Base-by-base conservation (phyloP, 2,329 filamentous ascomycete species). In the Aspergillus persii region DNA sequence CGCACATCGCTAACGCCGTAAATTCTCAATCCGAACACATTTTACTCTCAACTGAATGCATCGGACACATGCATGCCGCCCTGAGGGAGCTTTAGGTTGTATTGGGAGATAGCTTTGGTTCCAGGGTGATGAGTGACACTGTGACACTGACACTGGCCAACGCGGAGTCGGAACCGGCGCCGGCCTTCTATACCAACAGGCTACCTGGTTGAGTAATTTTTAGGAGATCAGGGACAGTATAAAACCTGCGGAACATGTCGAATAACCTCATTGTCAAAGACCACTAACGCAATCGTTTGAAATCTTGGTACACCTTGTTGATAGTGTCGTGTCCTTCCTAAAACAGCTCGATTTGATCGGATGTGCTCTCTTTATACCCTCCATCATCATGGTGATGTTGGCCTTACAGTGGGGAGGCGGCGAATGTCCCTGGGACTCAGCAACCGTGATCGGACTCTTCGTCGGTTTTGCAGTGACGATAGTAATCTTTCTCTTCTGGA, bases 381-480 rank as follows among this genome's bases (percentile, higher is more conserved):
- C 65, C 15, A 60, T 62, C 26, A 50, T 70, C 8, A 68, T 67
- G 66, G 30, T 69, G 6, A 56, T 71, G 23, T 56, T 71, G 11
- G 67, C 68, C 26, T 50, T 71, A 39, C 50, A 65, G 53, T 71
- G 67, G 66, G 69, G 68, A 18, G 69, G 68, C 5, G 55, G 39
- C 2, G 41, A 57, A 27, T 66, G 68, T 46, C 8, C 56, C 11
- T 71, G 68, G 68, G 47, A 53, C 9, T 64, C 61, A 2, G 60
- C 67, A 3, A 66, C 54, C 4, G 62, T 71, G 23, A 68, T 71
- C 54, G 68, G 66, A 23, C 62, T 72, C 6, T 60, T 72, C 15
- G 27, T 57, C 12, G 62, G 57, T 8, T 56, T 50, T 18, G 62
- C 23, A 27, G 15, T 51, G 31, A 39, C 30, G 15, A 26, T 51